Evolutionary conservation across 139 green algal species (phyloP), one percentile per base, ranked within the genome.

Genomic region (Protoeuglena noctilucae): DNA sequence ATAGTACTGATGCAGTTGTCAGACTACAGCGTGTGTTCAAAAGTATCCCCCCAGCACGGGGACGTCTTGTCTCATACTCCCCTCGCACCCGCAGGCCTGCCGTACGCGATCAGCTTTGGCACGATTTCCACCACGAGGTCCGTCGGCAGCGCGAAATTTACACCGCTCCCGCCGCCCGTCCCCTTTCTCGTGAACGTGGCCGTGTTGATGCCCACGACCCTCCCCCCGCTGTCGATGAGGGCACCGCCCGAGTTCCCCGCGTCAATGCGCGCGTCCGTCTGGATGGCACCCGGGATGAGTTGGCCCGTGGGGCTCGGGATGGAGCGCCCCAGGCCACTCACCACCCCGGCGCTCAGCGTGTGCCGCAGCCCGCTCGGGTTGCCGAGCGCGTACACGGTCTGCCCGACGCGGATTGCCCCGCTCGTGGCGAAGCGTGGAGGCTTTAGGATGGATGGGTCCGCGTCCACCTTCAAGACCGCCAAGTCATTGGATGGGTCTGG

Each of bases 201-300:
- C 0, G 80, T 87, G 65, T 74, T 81, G 31, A 95, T 62, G 26
- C 86, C 86, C 1, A 83, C 58, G 12, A 86, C 49, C 1, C 60
- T 62, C 1, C 69, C 85, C 29, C 53, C 61, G 0, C 71, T 76
- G 63, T 94, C 78, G 7, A 95, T 60, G 55, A 95, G 66, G 0
- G 86, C 71, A 0, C 86, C 86, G 1, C 86, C 86, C 18, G 63
- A 75, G 65, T 81, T 93, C 45, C 76, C 80, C 0, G 61, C 56
- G 27, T 79, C 88, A 59, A 95, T 83, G 1, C 70, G 62, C 4
- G 87, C 82, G 62, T 95, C 87, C 3, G 75, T 92, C 67, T 90
- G 79, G 48, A 73, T 23, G 6, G 12, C 48, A 2, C 19, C 17
- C 18, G 49, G 3, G 46, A 89, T 89, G 14, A 70, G 63, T 0